A percentile compares a stretch with the other conserved stretches of the same genome.
Conservation (phyloP, 2,329 filamentous ascomycete genomes). For the Ceratocystis smalleyi region DNA sequence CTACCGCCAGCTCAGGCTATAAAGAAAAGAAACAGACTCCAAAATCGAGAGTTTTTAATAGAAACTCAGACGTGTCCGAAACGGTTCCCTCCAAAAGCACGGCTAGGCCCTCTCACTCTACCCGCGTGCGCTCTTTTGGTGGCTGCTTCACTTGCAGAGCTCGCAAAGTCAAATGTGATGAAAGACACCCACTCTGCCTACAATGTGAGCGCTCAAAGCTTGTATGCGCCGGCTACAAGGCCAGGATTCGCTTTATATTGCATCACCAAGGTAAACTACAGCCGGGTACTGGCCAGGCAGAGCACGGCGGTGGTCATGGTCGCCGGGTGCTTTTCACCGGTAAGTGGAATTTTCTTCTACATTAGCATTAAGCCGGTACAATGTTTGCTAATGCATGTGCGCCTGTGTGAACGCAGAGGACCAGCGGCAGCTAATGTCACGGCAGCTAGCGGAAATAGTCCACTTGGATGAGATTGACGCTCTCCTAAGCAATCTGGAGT, state of each 20-base stretch:
- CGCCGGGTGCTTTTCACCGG: conserved; percentile 14
- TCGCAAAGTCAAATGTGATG: conserved; percentile 16
- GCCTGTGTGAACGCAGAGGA: not conserved
- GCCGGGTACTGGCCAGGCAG: not conserved
- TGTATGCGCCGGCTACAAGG: conserved; percentile 11
- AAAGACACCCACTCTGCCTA: conserved; percentile 6
- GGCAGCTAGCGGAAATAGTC: not conserved
- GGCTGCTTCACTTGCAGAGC: conserved; percentile 14
- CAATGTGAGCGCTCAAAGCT: conserved; percentile 11
- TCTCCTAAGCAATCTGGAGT: not conserved
- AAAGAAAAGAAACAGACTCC: not conserved
- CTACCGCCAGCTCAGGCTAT: too few relatives aligned
- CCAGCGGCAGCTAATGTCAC: conserved; percentile 9
- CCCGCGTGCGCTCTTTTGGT: conserved; percentile 11
- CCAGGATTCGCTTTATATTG: conserved; percentile 14
- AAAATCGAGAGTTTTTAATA: not conserved
- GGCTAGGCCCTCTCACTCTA: not conserved
- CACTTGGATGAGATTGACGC: not conserved
- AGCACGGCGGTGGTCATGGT: conserved; percentile 11
- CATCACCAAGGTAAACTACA: not conserved
- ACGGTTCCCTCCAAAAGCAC: not conserved
- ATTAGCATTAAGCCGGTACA: not conserved
- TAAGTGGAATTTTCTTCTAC: not conserved
- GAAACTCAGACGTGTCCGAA: too few relatives aligned
- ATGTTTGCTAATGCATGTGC: not conserved